Percentiles rank a stretch among this genome's conserved stretches.
Evolutionary conservation across 2,329 filamentous ascomycete species (phyloP).

Genomic region (Penicillium psychrosexuale): DNA sequence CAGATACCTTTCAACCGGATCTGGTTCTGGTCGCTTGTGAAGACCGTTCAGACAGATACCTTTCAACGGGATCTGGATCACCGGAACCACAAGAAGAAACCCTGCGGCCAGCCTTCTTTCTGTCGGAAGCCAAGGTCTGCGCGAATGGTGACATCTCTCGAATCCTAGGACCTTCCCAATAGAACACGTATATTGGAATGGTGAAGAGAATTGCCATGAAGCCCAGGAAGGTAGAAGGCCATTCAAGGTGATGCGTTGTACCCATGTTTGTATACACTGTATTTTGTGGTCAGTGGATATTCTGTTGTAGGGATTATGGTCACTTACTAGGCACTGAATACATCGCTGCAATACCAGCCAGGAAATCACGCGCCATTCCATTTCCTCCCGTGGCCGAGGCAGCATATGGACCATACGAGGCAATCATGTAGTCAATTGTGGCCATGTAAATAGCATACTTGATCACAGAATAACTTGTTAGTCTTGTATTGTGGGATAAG

Average conservation of each 20-base stretch:
- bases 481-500: no score
- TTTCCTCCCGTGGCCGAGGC: slow-evolving; percentile 66
- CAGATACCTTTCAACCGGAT: background rate
- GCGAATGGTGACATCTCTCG: slow-evolving; percentile 62
- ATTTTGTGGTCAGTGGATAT: background rate
- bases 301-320: background rate
- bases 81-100: slow-evolving; percentile 28
- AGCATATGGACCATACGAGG: slow-evolving; percentile 61
- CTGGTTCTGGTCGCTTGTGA: background rate
- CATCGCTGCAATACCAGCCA: slow-evolving; percentile 60
- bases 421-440: slow-evolving; percentile 67
- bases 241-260: slow-evolving; percentile 51
- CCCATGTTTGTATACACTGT: slow-evolving; percentile 51
- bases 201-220: slow-evolving; percentile 60
- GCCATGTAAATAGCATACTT: slow-evolving; percentile 57
- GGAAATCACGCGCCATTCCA: slow-evolving; percentile 61
- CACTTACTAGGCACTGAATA: slow-evolving; percentile 52
- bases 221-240: slow-evolving; percentile 60
- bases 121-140: slow-evolving; percentile 54
- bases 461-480: background rate
- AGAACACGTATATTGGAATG: slow-evolving; percentile 62
- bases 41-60: slow-evolving; percentile 19
- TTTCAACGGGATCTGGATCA: slow-evolving; percentile 24
- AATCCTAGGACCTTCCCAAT: slow-evolving; percentile 59
- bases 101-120: slow-evolving; percentile 28